Base-by-base conservation (phyloP, 495 filamentous ascomycete species). In the Aspergillus ellipticus region DNA sequence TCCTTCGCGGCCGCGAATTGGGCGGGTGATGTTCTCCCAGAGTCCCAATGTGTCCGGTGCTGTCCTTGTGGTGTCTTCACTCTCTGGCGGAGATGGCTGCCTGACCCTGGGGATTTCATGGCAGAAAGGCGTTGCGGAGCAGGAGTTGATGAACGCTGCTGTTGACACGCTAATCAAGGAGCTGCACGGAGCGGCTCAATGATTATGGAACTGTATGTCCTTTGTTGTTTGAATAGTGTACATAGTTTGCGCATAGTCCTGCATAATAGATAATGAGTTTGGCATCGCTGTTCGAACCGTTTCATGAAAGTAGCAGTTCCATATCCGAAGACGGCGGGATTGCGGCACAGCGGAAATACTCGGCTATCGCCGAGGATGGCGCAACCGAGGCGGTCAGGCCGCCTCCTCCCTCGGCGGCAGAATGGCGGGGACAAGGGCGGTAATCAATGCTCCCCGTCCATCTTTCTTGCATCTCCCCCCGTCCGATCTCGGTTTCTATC, bases 21-120 rank as follows among this genome's bases (percentile, higher is more conserved):
- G 65, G 1, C 58, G 74, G 1, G 49, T 74, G 49, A 41, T 76
- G 2, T 81, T 81, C 48, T 75, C 76, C 6, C 78, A 81, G 61
- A 72, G 73, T 58, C 73, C 73, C 10, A 70, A 54, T 58, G 76
- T 77, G 4, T 65, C 66, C 6, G 74, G 74, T 1, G 55, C 57
- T 53, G 74, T 68, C 15, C 55, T 79, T 31, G 65, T 64, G 42
- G 64, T 74, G 6, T 74, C 73, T 26, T 65, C 66, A 20, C 64
- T 69, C 22, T 72, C 70, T 4, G 78, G 73, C n/a, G 68, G 66
- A 39, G 71, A 74, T 60, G 69, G 71, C 9, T 69, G 66, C 48
- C 59, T 74, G 57, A 64, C 66, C 26, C 22, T 80, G 57, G 62
- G 55, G 8, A 55, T 73, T 48, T 57, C 61, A 17, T 77, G 74